Percentiles rank a stretch among this genome's conserved stretches.
Evolutionary conservation across 1,284 basidiomycete species (phyloP).

Genomic region (Gymnopus androsaceus): DNA sequence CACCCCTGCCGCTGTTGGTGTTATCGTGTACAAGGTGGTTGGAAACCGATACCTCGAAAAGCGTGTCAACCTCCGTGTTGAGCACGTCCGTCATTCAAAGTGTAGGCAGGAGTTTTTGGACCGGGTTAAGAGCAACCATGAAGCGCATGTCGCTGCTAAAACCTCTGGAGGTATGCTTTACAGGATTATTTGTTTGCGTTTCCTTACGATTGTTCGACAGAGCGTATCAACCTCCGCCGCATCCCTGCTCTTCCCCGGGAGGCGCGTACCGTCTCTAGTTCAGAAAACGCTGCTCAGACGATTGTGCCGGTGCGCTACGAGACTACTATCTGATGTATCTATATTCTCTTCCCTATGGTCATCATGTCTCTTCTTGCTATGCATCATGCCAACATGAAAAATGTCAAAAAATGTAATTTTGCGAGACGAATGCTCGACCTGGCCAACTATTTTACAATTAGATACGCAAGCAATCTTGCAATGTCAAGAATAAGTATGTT

Average conservation of each 20-base stretch:
- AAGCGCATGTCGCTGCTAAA: slow-evolving; percentile 83
- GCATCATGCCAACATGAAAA: slow-evolving; percentile 6
- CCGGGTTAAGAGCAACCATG: slow-evolving; percentile 93
- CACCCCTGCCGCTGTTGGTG: slow-evolving; percentile 91
- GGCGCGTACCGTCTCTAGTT: slow-evolving; percentile 73
- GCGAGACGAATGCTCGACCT: background rate
- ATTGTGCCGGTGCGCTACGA: slow-evolving; percentile 90
- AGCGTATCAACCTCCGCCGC: slow-evolving; percentile 86
- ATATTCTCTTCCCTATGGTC: background rate
- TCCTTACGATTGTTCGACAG: slow-evolving; percentile 40
- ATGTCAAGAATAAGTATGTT: too few species aligned
- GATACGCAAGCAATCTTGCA: too few species aligned
- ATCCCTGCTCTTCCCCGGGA: slow-evolving; percentile 84
- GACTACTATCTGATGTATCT: slow-evolving; percentile 66
- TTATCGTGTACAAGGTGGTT: slow-evolving; percentile 98
- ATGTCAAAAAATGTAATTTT: slow-evolving; percentile 1
- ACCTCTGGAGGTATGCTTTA: slow-evolving; percentile 79
- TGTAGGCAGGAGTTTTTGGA: slow-evolving; percentile 98
- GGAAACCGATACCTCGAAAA: slow-evolving; percentile 99
- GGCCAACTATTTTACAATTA: too few species aligned
- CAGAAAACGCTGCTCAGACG: slow-evolving; percentile 88
- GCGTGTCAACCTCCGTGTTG: slow-evolving; percentile 97
- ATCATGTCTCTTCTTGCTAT: background rate
- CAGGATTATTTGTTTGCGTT: background rate
- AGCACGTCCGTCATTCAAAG: slow-evolving; percentile 98